phyloP scores from a whole-genome alignment of 768 basidiomycete species.

The Tricholomella constricta region DNA sequence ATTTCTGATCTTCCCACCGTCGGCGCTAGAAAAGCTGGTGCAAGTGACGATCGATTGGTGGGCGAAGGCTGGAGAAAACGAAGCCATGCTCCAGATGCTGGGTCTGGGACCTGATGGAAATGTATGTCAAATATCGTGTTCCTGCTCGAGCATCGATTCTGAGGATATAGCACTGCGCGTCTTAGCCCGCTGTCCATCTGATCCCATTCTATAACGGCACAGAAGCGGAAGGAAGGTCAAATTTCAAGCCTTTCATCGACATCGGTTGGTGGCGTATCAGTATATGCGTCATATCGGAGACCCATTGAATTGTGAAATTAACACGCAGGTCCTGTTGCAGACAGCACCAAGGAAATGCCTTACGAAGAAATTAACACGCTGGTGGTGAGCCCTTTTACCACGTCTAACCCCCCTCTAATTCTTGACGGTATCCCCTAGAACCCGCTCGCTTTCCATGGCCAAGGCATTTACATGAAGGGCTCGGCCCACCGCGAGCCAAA shows the following conservation, averaged over 20 bases:
- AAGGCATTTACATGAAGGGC: slow-evolving; percentile 45
- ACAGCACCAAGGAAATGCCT: slow-evolving; percentile 45
- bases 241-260: slow-evolving; percentile 49
- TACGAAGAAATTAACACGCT: slow-evolving; percentile 46
- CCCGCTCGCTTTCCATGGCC: slow-evolving; percentile 32
- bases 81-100: slow-evolving; percentile 37
- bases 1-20: slow-evolving; percentile 33
- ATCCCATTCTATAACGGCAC: slow-evolving; percentile 52
- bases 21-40: slow-evolving; percentile 32
- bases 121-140: slow-evolving; percentile 25
- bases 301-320: too few relatives aligned
- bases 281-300: too few relatives aligned
- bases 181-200: slow-evolving; percentile 42
- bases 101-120: slow-evolving; percentile 39
- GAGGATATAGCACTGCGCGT: too few relatives aligned
- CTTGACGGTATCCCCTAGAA: slow-evolving; percentile 31
- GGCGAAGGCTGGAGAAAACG: slow-evolving; percentile 35
- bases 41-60: slow-evolving; percentile 40
- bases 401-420: neutral
- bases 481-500: slow-evolving; percentile 32
- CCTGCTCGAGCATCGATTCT: neutral
- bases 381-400: slow-evolving; percentile 27
- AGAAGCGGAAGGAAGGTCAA: slow-evolving; percentile 45
- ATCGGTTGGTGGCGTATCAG: slow-evolving; percentile 38
- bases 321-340: slow-evolving; percentile 48